Percentiles rank a stretch among this genome's conserved stretches.
These are phyloP conservation scores for Boletellus sp. DNA, from an alignment of 1,284 basidiomycete species.

Conservation along the genomic window DNA sequence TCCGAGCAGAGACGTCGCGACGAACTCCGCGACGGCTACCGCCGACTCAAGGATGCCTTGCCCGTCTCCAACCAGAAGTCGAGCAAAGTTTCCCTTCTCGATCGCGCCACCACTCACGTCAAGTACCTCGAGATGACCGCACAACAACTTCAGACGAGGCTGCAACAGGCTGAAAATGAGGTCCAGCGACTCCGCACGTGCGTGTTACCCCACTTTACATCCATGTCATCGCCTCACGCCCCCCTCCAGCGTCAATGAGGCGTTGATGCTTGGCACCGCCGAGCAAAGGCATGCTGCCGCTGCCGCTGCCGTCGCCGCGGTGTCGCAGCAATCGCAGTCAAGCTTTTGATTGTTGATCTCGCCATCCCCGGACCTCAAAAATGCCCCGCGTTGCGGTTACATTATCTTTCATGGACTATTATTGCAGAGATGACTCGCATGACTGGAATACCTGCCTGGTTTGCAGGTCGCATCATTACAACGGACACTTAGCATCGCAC, in stretches of 20 bases:
- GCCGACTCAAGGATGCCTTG: slow-evolving; percentile 79
- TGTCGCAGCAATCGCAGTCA: slow-evolving; percentile 40
- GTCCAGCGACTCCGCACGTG: slow-evolving; percentile 67
- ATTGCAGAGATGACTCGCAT: slow-evolving; percentile 40
- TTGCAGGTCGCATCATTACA: slow-evolving; percentile 49
- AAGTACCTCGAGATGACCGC: slow-evolving; percentile 75
- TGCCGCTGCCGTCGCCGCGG: slow-evolving; percentile 51
- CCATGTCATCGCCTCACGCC: slow-evolving; percentile 4
- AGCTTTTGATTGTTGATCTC: slow-evolving; percentile 46
- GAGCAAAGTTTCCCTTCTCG: slow-evolving; percentile 82
- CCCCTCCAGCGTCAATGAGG: slow-evolving; percentile 67
- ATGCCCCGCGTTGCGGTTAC: slow-evolving; percentile 27
- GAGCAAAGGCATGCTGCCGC: slow-evolving; percentile 64
- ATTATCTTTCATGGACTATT: slow-evolving; percentile 39
- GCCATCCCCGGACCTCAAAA: slow-evolving; percentile 18
- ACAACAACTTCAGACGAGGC: slow-evolving; percentile 65
- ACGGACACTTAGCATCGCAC: slow-evolving; percentile 46
- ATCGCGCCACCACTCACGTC: slow-evolving; percentile 79
- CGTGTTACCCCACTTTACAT: slow-evolving; percentile 14
- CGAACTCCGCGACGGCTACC: slow-evolving; percentile 83
- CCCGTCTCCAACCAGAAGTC: slow-evolving; percentile 84
- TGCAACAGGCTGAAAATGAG: slow-evolving; percentile 72
- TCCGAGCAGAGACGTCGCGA: slow-evolving; percentile 83
- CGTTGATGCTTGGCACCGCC: slow-evolving; percentile 76
- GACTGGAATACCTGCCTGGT: slow-evolving; percentile 52